phyloP scores from a whole-genome alignment of 2,329 filamentous ascomycete genomes.

The Pseudogymnoascus sp. region DNA sequence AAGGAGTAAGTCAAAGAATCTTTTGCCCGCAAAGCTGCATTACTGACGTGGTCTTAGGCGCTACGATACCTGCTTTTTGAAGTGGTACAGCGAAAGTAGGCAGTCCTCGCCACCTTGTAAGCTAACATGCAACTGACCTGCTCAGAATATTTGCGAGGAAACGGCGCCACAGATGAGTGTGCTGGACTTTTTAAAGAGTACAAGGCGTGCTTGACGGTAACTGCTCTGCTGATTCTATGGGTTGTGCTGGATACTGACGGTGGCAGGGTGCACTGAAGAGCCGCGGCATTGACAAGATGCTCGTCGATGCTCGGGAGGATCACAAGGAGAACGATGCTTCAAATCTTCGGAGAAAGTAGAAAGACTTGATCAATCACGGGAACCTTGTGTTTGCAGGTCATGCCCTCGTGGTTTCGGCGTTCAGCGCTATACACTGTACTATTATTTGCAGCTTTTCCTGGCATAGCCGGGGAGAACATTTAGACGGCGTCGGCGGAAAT shows the following conservation, averaged over 20 bases:
- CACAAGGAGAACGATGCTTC: slow-evolving; percentile 79
- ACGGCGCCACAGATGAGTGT: slow-evolving; percentile 76
- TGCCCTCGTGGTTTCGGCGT: not conserved
- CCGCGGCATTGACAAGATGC: slow-evolving; percentile 83
- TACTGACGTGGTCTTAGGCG: slow-evolving; percentile 45
- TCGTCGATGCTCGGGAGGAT: slow-evolving; percentile 83
- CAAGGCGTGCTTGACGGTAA: slow-evolving; percentile 73
- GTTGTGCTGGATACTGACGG: not conserved
- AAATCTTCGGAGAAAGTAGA: slow-evolving; percentile 44
- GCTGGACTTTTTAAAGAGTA: slow-evolving; percentile 81
- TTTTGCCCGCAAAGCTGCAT: slow-evolving; percentile 12
- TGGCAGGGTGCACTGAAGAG: slow-evolving; percentile 73
- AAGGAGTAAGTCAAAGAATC: slow-evolving; percentile 64
- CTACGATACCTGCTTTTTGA: slow-evolving; percentile 95
- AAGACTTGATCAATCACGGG: not conserved
- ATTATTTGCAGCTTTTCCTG: not conserved
- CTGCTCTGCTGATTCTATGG: slow-evolving; percentile 9
- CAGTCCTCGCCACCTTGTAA: slow-evolving; percentile 15
- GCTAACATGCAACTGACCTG: slow-evolving; percentile 13
- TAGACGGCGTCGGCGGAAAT: not conserved
- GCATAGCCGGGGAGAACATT: not conserved
- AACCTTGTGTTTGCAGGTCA: not conserved
- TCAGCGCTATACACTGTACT: not conserved
- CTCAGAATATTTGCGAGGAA: slow-evolving; percentile 80
- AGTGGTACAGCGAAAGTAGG: slow-evolving; percentile 99